phyloP scores from a whole-genome alignment of 495 filamentous ascomycete genomes.

The Neurospora discreta region DNA sequence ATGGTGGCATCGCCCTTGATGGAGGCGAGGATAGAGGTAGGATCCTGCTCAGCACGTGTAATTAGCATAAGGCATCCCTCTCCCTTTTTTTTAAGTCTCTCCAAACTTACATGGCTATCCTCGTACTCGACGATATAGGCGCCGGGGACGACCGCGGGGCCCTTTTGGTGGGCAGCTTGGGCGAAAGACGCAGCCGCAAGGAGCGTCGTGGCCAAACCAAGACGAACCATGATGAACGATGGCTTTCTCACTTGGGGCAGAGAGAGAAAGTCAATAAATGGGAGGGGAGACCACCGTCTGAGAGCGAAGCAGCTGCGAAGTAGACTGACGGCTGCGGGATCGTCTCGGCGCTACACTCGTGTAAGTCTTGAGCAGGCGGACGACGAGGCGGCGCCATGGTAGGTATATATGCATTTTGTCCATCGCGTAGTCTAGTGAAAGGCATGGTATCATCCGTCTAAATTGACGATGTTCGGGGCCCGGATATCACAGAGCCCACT shows the following conservation, averaged over 20 bases:
- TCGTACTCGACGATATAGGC: constrained; percentile 41
- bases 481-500: background rate
- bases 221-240: constrained; percentile 14
- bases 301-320: background rate
- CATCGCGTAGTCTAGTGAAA: background rate
- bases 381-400: background rate
- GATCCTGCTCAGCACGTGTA: constrained; percentile 17
- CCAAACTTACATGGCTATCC: constrained; percentile 27
- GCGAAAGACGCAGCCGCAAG: constrained; percentile 22
- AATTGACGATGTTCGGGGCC: background rate
- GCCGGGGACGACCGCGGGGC: constrained; percentile 22
- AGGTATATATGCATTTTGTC: background rate
- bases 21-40: constrained; percentile 24
- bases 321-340: background rate
- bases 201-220: constrained; percentile 18
- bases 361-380: background rate
- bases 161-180: constrained; percentile 14
- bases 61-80: constrained; percentile 5
- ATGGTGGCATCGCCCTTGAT: constrained; percentile 29
- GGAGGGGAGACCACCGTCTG: background rate
- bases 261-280: background rate
- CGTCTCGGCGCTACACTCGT: background rate
- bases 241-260: background rate
- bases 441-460: background rate
- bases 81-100: background rate